A percentile compares a stretch with the other conserved stretches of the same genome.
Evolutionary conservation across 257 asterid species (phyloP).

Genomic region (Solanum sparsipilum): DNA sequence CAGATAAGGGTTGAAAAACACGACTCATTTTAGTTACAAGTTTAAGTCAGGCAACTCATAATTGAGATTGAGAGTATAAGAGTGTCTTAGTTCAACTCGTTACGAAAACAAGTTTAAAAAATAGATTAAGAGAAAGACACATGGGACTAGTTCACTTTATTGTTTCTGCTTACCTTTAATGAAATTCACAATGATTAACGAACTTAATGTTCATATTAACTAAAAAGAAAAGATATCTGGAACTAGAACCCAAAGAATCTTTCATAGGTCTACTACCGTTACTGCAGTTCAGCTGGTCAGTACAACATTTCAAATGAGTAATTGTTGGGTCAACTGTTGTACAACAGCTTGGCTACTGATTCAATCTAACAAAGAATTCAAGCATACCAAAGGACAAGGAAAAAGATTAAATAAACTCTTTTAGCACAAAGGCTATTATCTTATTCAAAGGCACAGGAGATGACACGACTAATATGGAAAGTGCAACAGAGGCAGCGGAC

Average conservation of each 20-base stretch:
- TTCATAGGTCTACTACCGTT: background rate
- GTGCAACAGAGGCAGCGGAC: background rate
- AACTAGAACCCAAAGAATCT: background rate
- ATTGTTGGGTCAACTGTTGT: background rate
- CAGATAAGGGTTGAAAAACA: background rate
- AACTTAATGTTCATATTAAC: background rate
- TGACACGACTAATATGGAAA: background rate
- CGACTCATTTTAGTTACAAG: background rate
- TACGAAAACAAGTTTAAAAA: background rate
- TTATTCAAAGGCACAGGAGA: background rate
- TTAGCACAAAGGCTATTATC: too few species aligned
- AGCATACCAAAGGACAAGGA: background rate
- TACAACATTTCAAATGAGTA: background rate
- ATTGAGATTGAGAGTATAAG: background rate
- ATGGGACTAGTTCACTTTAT: too few species aligned
- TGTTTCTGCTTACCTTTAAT: background rate
- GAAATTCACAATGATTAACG: background rate
- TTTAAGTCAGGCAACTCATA: background rate
- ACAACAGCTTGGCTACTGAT: background rate
- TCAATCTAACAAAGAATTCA: background rate
- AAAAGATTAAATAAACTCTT: background rate
- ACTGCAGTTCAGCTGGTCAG: background rate
- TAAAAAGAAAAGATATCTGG: background rate
- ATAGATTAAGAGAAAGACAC: background rate
- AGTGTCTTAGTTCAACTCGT: background rate